Percentiles rank a stretch among this genome's conserved stretches.
Conservation (phyloP, 1,139 yeast genomes). For the Saccharomycopsis hybrid region DNA sequence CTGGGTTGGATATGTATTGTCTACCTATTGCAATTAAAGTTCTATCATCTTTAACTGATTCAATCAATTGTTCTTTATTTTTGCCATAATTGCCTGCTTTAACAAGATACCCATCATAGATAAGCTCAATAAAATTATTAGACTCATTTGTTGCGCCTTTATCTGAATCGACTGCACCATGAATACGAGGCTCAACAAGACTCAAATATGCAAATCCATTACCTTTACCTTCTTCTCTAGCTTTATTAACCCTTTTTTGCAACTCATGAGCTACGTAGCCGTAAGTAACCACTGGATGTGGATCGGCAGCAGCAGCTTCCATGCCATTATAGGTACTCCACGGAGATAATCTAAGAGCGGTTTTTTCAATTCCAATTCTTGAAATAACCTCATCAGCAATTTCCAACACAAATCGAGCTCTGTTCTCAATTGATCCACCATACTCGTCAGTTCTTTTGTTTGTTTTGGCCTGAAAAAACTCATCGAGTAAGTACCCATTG, state of each 20-base stretch:
- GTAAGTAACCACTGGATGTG: slow-evolving; percentile 34
- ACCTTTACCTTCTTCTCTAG: slow-evolving; percentile 18
- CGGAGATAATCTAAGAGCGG: slow-evolving; percentile 60
- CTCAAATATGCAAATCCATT: slow-evolving; percentile 36
- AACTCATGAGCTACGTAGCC: slow-evolving; percentile 33
- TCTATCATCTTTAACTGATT: slow-evolving; percentile 29
- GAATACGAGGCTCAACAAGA: slow-evolving; percentile 35
- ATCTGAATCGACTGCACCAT: slow-evolving; percentile 13
- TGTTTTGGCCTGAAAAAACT: slow-evolving; percentile 44
- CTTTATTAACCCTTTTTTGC: slow-evolving; percentile 33
- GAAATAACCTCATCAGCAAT: slow-evolving; percentile 45
- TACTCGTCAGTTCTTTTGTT: slow-evolving; percentile 61
- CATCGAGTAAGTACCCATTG: slow-evolving; percentile 64
- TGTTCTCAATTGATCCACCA: slow-evolving; percentile 63
- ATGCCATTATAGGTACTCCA: slow-evolving; percentile 40
- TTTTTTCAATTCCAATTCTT: slow-evolving; percentile 40
- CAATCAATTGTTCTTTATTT: slow-evolving; percentile 24
- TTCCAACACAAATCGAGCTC: slow-evolving; percentile 52
- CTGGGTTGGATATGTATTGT: slow-evolving; percentile 44
- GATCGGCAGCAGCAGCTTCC: slow-evolving; percentile 22
- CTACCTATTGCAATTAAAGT: slow-evolving; percentile 39
- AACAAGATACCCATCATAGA: slow-evolving; percentile 31
- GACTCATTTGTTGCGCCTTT: neutral
- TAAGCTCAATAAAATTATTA: slow-evolving; percentile 27
- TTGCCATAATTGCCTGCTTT: slow-evolving; percentile 34